phyloP scores from a whole-genome alignment of 352 stramenopile genomes.

The Phytophthora meadii region DNA sequence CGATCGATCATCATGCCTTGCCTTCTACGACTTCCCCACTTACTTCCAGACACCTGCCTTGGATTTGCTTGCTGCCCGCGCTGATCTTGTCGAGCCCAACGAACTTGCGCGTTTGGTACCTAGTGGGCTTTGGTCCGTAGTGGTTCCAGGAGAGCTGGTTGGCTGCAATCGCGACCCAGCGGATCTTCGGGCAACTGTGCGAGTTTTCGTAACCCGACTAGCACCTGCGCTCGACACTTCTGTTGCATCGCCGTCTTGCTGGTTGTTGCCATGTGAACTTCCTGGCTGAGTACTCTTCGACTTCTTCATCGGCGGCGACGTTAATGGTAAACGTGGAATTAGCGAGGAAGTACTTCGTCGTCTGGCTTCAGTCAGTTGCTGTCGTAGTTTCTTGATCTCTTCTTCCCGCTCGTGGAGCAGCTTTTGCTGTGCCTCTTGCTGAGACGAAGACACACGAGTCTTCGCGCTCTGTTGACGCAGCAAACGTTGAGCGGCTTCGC shows the following conservation, averaged over 20 bases:
- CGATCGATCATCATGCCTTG: conserved; percentile 35
- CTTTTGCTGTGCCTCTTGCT: conserved; percentile 74
- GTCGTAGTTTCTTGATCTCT: conserved; percentile 82
- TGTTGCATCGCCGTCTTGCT: conserved; percentile 38
- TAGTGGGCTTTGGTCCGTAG: conserved; percentile 27
- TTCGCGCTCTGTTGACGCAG: conserved; percentile 76
- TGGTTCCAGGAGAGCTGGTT: conserved; percentile 9
- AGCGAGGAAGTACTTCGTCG: conserved; percentile 75
- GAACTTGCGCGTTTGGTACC: conserved; percentile 34
- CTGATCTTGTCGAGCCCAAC: conserved; percentile 21
- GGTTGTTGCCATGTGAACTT: conserved; percentile 33
- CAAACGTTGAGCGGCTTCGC: conserved; percentile 67
- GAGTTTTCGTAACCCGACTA: conserved; percentile 29
- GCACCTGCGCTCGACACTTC: conserved; percentile 11
- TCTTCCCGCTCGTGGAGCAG: conserved; percentile 79
- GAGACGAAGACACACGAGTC: conserved; percentile 64
- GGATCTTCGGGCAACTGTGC: conserved; percentile 14
- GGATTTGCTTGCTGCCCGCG: conserved; percentile 21
- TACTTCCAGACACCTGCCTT: conserved; percentile 41
- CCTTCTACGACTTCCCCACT: conserved; percentile 10
- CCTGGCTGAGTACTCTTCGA: conserved; percentile 38
- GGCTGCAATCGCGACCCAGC: conserved; percentile 30
- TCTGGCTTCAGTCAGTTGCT: conserved; percentile 73
- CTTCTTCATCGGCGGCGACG: conserved; percentile 55
- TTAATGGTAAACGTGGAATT: conserved; percentile 61